Percentiles rank a stretch among this genome's conserved stretches.
These are phyloP conservation scores for Suillus clintonianus DNA, from an alignment of 768 basidiomycete species.

Conservation along the genomic window DNA sequence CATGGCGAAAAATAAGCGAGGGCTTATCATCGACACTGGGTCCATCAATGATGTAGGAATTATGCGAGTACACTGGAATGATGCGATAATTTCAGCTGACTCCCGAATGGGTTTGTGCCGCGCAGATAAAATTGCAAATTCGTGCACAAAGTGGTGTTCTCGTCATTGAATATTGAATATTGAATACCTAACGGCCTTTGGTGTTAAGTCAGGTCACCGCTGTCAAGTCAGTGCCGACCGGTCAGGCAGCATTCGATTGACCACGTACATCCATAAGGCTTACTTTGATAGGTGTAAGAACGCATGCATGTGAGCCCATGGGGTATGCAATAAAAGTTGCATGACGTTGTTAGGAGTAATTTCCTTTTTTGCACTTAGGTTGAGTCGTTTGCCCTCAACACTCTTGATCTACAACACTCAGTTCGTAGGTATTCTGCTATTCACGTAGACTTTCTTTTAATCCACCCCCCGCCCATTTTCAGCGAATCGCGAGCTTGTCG, in stretches of 20 bases:
- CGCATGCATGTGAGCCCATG: constrained; percentile 49
- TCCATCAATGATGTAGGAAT: constrained; percentile 56
- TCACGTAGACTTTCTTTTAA: no score
- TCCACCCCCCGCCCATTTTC: no score
- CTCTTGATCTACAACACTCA: no score
- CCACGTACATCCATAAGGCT: constrained; percentile 54
- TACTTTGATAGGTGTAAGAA: constrained; percentile 57
- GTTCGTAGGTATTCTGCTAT: no score
- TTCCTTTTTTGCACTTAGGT: no score
- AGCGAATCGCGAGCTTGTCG: no score
- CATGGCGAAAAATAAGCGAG: constrained; percentile 65
- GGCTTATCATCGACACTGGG: constrained; percentile 73
- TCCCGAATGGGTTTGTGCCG: constrained; percentile 54
- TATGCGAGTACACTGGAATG: constrained; percentile 41
- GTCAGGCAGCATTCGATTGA: constrained; percentile 34
- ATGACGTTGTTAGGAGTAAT: constrained; percentile 11
- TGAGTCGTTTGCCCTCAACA: no score
- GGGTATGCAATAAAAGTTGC: constrained; percentile 60
- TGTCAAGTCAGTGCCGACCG: constrained; percentile 61
- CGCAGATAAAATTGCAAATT: constrained; percentile 55
- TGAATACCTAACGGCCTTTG: constrained; percentile 68
- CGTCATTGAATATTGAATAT: no score
- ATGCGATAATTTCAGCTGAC: neutral
- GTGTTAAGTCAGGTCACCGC: constrained; percentile 59
- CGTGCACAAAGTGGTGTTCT: constrained; percentile 63